These are phyloP conservation scores for Backusella parvicylindrica DNA, from an alignment of 192 early-diverging fungal genomes.

Conservation along the genomic window DNA sequence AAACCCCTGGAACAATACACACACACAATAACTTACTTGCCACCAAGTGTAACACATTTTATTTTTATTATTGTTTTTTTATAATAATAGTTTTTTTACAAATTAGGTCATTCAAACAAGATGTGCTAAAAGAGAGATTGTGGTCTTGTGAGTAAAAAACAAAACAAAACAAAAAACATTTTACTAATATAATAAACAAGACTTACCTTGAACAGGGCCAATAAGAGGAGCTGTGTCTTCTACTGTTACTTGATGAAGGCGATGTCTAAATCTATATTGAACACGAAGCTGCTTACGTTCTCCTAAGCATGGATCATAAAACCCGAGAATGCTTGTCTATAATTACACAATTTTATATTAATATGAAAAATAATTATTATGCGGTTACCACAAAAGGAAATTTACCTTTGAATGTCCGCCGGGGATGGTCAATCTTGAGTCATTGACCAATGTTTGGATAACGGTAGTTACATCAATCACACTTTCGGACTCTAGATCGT, in stretches of 20 bases:
- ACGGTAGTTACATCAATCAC: conserved; percentile 83
- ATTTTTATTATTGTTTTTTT: conserved; percentile 11
- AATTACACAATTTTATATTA: background rate
- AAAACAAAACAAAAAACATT: background rate
- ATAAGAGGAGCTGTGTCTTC: conserved; percentile 10
- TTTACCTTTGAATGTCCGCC: conserved; percentile 83
- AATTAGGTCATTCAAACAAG: conserved; percentile 1
- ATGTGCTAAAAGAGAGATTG: conserved; percentile 6
- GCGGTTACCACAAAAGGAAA: background rate
- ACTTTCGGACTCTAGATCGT: conserved; percentile 22
- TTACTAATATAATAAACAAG: background rate
- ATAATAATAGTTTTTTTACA: conserved; percentile 5
- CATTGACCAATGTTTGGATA: conserved; percentile 78
- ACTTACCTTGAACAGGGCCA: conserved; percentile 10
- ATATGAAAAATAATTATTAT: background rate
- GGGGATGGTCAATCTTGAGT: conserved; percentile 85
- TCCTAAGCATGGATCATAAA: conserved; percentile 19
- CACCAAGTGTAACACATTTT: conserved; percentile 23
- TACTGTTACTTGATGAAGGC: conserved; percentile 13
- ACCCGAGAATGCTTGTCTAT: conserved; percentile 17
- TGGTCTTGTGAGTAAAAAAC: background rate
- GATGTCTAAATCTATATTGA: conserved; percentile 17
- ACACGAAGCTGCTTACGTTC: conserved; percentile 9
- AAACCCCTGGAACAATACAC: background rate
- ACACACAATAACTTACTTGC: conserved; percentile 1